Conservation (phyloP, 2,329 filamentous ascomycete species). For the Emergomyces orientalis region DNA sequence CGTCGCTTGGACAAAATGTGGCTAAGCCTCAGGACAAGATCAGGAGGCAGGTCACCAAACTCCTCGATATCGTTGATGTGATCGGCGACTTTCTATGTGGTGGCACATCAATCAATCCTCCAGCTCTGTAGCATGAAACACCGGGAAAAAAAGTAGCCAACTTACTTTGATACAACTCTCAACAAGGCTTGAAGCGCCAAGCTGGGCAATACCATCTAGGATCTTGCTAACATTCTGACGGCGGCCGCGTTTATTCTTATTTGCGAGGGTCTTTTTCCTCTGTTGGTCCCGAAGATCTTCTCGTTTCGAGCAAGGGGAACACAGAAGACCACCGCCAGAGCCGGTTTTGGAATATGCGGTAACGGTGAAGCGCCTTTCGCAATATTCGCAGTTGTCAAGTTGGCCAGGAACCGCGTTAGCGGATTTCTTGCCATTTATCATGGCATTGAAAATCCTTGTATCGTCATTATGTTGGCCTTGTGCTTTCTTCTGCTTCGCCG, state of each 20-base stretch:
- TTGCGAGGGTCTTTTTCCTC: conserved; percentile 48
- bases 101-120: neutral
- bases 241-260: conserved; percentile 52
- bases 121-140: neutral
- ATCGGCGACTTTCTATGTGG: conserved; percentile 47
- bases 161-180: conserved; percentile 51
- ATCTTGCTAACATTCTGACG: conserved; percentile 75
- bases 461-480: conserved; percentile 32
- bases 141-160: neutral
- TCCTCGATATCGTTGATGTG: conserved; percentile 56
- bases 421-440: conserved; percentile 46
- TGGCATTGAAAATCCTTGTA: conserved; percentile 40
- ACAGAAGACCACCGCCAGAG: conserved; percentile 77
- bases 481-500: conserved; percentile 41
- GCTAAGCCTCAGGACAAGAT: conserved; percentile 49
- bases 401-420: conserved; percentile 62
- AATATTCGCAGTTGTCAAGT: conserved; percentile 77
- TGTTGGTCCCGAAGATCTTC: conserved; percentile 45
- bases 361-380: conserved; percentile 81
- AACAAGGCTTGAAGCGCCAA: conserved; percentile 36
- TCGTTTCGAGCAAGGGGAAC: conserved; percentile 68
- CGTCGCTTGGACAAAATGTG: conserved; percentile 57
- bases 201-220: conserved; percentile 57
- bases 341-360: conserved; percentile 79
- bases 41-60: conserved; percentile 52